Evolutionary conservation across 202 grass and related monocot genomes (phyloP), one percentile per base, ranked within the genome.

Genomic region (Schoenoplectus triqueter): DNA sequence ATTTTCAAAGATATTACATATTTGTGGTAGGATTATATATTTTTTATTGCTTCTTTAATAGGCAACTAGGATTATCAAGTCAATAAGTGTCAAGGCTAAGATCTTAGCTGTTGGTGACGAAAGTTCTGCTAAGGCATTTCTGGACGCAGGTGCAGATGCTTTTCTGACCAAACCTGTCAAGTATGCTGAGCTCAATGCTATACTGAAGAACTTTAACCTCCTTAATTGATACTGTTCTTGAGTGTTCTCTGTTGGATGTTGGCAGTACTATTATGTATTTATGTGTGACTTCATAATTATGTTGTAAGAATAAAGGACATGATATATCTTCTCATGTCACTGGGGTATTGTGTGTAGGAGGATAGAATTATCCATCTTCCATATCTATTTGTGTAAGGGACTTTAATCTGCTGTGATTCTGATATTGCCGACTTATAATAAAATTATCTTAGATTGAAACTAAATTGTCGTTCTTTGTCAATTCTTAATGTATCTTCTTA

Each of bases 111-210:
- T 85, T 11, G 71, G 10, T 4, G 41, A 66, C 6, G 55, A 13
- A 21, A 66, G 0, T 17, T 48, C 40, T 18, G 44, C 31, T 9
- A 7, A 3, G 2, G 57, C 15, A 2, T 78, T 85, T 19, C 11
- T 65, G 57, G 84, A 67, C 18, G 84, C 72, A 10, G 84, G 84
- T 9, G 9, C 59, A 1, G 70, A 85, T 44, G 46, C 48, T 1
- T 85, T 85, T 17, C 6, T 66, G 13, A 18, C 40, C 8, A 85
- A 85, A 71, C 84, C 84, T 4, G 8, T 85, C 44, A 40, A 10
- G 5, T 3, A 6, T 41, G 5, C 57, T n/a, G 46, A 66, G 18
- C 3, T 85, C 14, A 40, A 11, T 71, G 71, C 50, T 7, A 10
- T 74, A 2, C 48, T 74, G 46, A 74, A 6, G 9, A 6, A 17